Evolutionary conservation across 2,329 filamentous ascomycete genomes (phyloP), one percentile per base, ranked within the genome.

Genomic region (Colletotrichum sp.): DNA sequence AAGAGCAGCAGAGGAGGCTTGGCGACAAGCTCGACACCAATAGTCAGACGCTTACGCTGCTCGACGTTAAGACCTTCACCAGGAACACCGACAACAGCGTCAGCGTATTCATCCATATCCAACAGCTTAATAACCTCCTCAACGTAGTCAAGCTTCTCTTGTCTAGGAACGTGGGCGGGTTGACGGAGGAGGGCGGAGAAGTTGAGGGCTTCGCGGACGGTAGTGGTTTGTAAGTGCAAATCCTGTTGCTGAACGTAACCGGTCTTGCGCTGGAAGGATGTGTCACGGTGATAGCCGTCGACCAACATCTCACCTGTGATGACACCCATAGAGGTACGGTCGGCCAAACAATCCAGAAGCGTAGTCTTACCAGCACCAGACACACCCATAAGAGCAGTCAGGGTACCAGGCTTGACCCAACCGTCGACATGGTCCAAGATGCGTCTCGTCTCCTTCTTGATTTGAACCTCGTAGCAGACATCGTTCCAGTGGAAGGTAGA

Each of bases 301-400:
- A 92, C 89, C 13, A 91, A 83, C 93, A 98, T 97, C 78, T 96
- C 93, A 68, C 96, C 96, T 8, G 90, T 92, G 62, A 98, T 94
- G 21, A 98, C 93, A 84, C 96, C 96, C 92, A 97, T 96, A 1
- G 94, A 95, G 13, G 93, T 93, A 81, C 96, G 93, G 73, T 94
- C 94, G 59, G 96, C 96, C 76, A 98, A 88, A 43, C 94, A 94
- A 83, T 98, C 94, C 36, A 98, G 86, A 33, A 98, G 89, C 1
- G 96, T 98, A 0, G 96, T 98, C 84, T 98, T 98, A 72, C 96
- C 96, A n/a, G 96, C 96, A 77, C 96, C 95, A 36, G 93, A 95
- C 9, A 96, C 94, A 85, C 95, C 94, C 95, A 98, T 98, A 5
- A 98, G 87, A 51, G 95, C 95, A 15, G 95, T 98, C 68, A 98